Evolutionary conservation across 2,329 filamentous ascomycete genomes (phyloP).

Genomic region (Pochonia chlamydosporia): DNA sequence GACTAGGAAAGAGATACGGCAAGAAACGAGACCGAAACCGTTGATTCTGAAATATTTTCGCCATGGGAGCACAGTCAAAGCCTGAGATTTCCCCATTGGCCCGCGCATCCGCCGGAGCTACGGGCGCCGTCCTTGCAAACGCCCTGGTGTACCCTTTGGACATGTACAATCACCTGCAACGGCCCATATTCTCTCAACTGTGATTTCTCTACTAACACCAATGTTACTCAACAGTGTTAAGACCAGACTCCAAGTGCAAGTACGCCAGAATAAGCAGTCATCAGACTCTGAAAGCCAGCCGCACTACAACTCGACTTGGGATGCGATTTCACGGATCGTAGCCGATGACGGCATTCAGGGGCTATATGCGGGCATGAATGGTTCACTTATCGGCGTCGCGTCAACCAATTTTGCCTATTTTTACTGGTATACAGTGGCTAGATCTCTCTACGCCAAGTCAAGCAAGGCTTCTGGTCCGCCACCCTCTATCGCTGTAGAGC

Average conservation of each 20-base stretch:
- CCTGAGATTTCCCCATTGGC: conserved; percentile 83
- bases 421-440: conserved; percentile 94
- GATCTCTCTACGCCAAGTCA: conserved; percentile 68
- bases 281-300: conserved; percentile 42
- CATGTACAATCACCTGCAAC: conserved; percentile 58
- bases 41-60: not conserved
- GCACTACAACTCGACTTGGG: conserved; percentile 82
- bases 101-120: conserved; percentile 83
- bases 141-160: conserved; percentile 93
- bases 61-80: conserved; percentile 57
- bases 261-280: conserved; percentile 51
- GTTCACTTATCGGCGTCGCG: conserved; percentile 82
- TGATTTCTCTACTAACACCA: not conserved
- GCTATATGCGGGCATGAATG: conserved; percentile 83
- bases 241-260: conserved; percentile 91
- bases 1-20: not conserved
- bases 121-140: conserved; percentile 91
- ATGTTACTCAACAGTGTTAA: conserved; percentile 62
- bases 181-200: not conserved
- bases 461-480: conserved; percentile 39
- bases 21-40: not conserved
- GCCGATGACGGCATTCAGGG: conserved; percentile 73
- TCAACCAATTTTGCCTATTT: conserved; percentile 99
- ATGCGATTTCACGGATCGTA: conserved; percentile 81
- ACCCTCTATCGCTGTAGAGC: conserved; percentile 75